Evolutionary conservation across 2,329 filamentous ascomycete species (phyloP).

Genomic region (Cytospora paraplurivora): DNA sequence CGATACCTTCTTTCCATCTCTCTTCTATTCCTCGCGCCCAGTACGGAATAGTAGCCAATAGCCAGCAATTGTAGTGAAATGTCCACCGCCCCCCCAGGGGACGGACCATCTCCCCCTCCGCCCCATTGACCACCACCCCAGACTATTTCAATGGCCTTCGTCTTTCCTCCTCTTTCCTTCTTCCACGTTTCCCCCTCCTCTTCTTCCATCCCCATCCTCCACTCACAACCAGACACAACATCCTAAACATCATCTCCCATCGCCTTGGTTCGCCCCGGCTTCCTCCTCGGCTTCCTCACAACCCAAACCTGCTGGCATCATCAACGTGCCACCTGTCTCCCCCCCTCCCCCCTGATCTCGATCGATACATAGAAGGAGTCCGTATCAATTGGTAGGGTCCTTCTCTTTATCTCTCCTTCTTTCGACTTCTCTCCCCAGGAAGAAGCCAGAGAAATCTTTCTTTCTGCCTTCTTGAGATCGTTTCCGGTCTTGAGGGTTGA

Average conservation of each 20-base stretch:
- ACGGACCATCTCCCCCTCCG: conserved; percentile 23
- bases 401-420: conserved; percentile 49
- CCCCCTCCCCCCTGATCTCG: conserved; percentile 32
- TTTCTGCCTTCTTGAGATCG: conserved; percentile 59
- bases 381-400: conserved; percentile 38
- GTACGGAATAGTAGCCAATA: neutral
- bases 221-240: conserved; percentile 31
- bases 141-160: conserved; percentile 30
- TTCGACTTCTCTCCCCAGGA: conserved; percentile 50
- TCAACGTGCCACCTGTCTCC: conserved; percentile 11
- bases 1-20: no score
- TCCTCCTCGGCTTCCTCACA: neutral
- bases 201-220: conserved; percentile 30
- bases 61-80: conserved; percentile 13
- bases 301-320: neutral
- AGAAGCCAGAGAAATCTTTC: conserved; percentile 54
- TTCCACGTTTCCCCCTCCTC: conserved; percentile 21
- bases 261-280: conserved; percentile 27
- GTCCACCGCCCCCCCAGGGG: neutral
- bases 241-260: conserved; percentile 35
- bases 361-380: conserved; percentile 39
- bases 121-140: conserved; percentile 25
- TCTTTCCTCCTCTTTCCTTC: conserved; percentile 29
- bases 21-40: no score
- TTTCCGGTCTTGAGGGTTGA: conserved; percentile 43